Base-by-base conservation (phyloP, 768 basidiomycete genomes). In the Grammothele lineata region DNA sequence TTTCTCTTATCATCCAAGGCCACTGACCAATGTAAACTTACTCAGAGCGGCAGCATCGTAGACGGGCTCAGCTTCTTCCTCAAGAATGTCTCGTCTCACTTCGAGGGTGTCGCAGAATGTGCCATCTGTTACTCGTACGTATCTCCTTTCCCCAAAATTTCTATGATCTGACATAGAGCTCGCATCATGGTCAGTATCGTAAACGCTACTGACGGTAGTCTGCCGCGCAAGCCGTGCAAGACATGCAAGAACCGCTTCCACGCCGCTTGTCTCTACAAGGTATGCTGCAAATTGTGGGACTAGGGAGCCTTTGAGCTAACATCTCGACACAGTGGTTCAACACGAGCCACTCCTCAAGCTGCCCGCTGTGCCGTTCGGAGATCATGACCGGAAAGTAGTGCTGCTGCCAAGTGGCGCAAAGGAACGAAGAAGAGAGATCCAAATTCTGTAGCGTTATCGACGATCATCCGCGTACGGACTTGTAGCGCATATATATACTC, bases 181-280 rank as follows among this genome's bases (percentile, higher is more conserved):
- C 24, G 25, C 5, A 23, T 18, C 37, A 39, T 26, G 36, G 37
- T 8, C 66, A 94, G 92, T 4, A 90, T 97, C 53, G 92, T 97
- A 60, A 91, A 85, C 56, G 81, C 92, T 36, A 85, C 82, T 68
- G 96, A 98, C 60, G 84, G 86, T 1, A 83, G 78, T 40, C 71
- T 98, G 12, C 95, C 96, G 0, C 81, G 81, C 57, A 94, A 93
- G 59, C 84, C 90, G 1, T 99, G 95, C 70, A 85, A 80, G 66
- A 96, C 92, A 2, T 96, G 94, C 68, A 91, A 88, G 66, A 96
- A 96, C 63, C 74, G 86, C 34, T 97, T 95, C 76, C 94, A 96
- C 62, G 83, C 91, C 0, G 83, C 79, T 18, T 97, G 94, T 69
- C 66, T 97, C 53, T 96, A 86, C 72, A 94, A 95, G 74, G 89